These are phyloP conservation scores for Sclerotinia sclerotiorum DNA, from an alignment of 2,329 filamentous ascomycete genomes.

Conservation along the genomic window DNA sequence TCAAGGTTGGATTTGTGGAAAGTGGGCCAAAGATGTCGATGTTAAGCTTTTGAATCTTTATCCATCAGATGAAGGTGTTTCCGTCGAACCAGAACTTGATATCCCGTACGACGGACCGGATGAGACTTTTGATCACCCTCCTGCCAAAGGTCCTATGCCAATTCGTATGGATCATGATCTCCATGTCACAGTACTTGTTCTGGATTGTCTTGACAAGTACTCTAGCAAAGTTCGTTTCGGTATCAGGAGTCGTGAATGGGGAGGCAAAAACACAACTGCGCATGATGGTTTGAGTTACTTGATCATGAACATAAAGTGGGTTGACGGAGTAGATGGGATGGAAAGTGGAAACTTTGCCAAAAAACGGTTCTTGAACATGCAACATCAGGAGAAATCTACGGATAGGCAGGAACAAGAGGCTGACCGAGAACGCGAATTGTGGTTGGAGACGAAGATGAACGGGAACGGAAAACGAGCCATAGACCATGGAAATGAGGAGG, in stretches of 20 bases:
- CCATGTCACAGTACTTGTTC: slow-evolving; percentile 81
- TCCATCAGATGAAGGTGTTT: slow-evolving; percentile 38
- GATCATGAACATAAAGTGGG: slow-evolving; percentile 79
- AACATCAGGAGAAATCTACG: slow-evolving; percentile 28
- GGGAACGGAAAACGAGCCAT: slow-evolving; percentile 20
- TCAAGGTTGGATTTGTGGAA: slow-evolving; percentile 85
- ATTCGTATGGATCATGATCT: slow-evolving; percentile 72
- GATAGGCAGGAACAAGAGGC: slow-evolving; percentile 28
- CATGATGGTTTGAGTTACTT: slow-evolving; percentile 72
- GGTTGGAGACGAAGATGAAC: slow-evolving; percentile 24
- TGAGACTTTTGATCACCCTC: slow-evolving; percentile 51
- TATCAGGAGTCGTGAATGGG: slow-evolving; percentile 79
- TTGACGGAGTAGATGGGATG: slow-evolving; percentile 65
- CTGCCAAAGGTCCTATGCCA: slow-evolving; percentile 59
- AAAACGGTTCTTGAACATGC: slow-evolving; percentile 29
- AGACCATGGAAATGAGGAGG: slow-evolving; percentile 12
- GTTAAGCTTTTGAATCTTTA: slow-evolving; percentile 62
- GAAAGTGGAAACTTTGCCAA: slow-evolving; percentile 46
- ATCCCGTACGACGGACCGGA: slow-evolving; percentile 12
- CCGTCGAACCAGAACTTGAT: slow-evolving; percentile 22
- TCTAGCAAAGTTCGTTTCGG: slow-evolving; percentile 73
- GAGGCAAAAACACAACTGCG: slow-evolving; percentile 47
- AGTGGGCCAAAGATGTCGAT: slow-evolving; percentile 79
- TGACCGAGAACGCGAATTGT: slow-evolving; percentile 11
- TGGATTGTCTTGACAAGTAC: slow-evolving; percentile 79